These are phyloP conservation scores for Nectriaceae sp. DNA, from an alignment of 2,329 filamentous ascomycete species.

Conservation along the genomic window DNA sequence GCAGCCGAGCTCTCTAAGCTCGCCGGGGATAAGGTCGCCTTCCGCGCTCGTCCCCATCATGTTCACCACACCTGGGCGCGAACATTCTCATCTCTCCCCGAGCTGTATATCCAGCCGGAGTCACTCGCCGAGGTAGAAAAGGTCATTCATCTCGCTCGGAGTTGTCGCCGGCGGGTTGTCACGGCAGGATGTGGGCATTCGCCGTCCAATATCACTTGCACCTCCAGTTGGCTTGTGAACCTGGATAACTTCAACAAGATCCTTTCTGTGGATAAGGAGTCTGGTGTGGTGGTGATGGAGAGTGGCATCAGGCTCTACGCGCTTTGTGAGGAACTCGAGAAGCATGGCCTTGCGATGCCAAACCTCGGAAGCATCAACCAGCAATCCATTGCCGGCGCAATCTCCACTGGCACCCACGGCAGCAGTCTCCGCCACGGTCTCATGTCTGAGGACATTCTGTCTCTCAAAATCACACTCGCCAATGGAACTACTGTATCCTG, in stretches of 20 bases:
- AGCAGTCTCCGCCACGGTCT: conserved; percentile 83
- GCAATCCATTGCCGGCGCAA: conserved; percentile 89
- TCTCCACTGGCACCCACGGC: conserved; percentile 91
- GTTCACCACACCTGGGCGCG: conserved; percentile 92
- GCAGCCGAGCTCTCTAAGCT: conserved; percentile 34
- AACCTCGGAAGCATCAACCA: conserved; percentile 94
- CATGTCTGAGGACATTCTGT: conserved; percentile 74
- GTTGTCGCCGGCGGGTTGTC: conserved; percentile 78
- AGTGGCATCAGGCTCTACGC: conserved; percentile 83
- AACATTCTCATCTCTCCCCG: conserved; percentile 85
- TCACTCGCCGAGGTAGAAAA: conserved; percentile 82
- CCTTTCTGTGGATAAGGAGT: conserved; percentile 66
- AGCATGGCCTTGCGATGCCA: conserved; percentile 78
- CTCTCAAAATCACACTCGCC: conserved; percentile 78
- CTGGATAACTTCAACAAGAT: conserved; percentile 80
- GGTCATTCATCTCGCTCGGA: conserved; percentile 75
- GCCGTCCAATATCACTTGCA: conserved; percentile 88
- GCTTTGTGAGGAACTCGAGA: conserved; percentile 73
- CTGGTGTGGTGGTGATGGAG: conserved; percentile 72
- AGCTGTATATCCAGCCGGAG: conserved; percentile 87
- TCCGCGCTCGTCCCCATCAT: conserved; percentile 73
- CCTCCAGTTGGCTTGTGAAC: conserved; percentile 92
- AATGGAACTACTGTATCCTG: conserved; percentile 76
- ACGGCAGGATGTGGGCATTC: conserved; percentile 92
- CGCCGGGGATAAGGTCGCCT: conserved; percentile 57